Conservation (phyloP, 768 basidiomycete genomes). For the Pleurotus cornucopiae region DNA sequence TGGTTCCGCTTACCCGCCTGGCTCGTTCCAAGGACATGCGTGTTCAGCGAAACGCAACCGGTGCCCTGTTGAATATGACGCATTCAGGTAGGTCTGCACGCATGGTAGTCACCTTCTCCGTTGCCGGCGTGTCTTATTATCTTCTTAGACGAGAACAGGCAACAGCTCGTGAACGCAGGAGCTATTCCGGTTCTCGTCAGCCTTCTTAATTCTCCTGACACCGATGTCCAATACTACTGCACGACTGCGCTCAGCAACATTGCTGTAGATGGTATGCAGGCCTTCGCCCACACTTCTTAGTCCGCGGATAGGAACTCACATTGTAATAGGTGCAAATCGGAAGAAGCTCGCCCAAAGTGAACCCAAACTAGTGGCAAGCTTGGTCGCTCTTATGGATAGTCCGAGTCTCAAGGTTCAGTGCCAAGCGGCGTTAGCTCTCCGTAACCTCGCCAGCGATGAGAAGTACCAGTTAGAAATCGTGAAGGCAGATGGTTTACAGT, state of each 20-base stretch:
- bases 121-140: background rate
- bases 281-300: background rate
- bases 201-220: slow-evolving; percentile 91
- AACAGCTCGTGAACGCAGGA: slow-evolving; percentile 96
- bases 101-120: slow-evolving; percentile 7
- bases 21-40: slow-evolving; percentile 99
- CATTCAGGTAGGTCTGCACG: slow-evolving; percentile 71
- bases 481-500: slow-evolving; percentile 87
- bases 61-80: slow-evolving; percentile 97
- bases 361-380: slow-evolving; percentile 89
- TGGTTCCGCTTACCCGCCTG: slow-evolving; percentile 92
- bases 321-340: slow-evolving; percentile 64
- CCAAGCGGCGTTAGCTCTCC: slow-evolving; percentile 91
- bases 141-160: slow-evolving; percentile 86
- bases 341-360: slow-evolving; percentile 94
- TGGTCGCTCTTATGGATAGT: slow-evolving; percentile 96
- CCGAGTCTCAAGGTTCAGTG: slow-evolving; percentile 98
- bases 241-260: slow-evolving; percentile 98
- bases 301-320: background rate
- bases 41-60: slow-evolving; percentile 97
- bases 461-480: slow-evolving; percentile 99
- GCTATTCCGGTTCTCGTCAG: slow-evolving; percentile 97
- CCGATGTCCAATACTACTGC: slow-evolving; percentile 99
- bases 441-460: slow-evolving; percentile 97
- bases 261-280: slow-evolving; percentile 79